Evolutionary conservation across 495 filamentous ascomycete species (phyloP), one percentile per base, ranked within the genome.

Genomic region (Xylaria longipes): DNA sequence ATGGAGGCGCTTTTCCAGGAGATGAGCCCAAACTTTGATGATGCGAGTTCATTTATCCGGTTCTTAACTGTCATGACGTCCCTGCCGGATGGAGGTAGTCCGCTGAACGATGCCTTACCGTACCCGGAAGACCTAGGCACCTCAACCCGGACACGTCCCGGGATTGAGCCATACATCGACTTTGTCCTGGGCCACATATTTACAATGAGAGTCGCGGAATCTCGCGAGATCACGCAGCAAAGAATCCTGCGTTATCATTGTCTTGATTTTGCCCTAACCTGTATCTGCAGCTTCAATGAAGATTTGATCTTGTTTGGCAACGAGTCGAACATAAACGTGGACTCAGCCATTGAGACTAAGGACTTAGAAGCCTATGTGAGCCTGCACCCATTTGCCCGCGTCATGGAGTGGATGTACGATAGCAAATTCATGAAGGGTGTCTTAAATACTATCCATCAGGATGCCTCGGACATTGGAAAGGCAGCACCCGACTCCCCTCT

Each of bases 381-480:
- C 7, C 86, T 97, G 31, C 96, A 99, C 81, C 94, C 96, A 11
- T 98, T 97, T 74, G 89, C 92, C 25, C 89, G 96, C 46, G 92
- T 94, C 29, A 96, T 97, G 89, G 97, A 98, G 79, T 98, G 97
- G 93, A 86, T 98, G 79, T 97, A 97, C 78, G 97, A 97, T 74
- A 93, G 96, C 73, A 93, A 93, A 72, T 93, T 97, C 31, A 87
- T 97, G 67, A 86, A 86, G 72, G 89, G 90, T 27, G 80, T 99
- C 17, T 94, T 97, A 77, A 85, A 89, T 63, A 89, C 90, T 15
- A 89, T 94, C 46, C 89, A 93, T 66, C 89, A 95, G 76, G 87
- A 96, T 75, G 78, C 91, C 25, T 80, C 82, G 12, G 89, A 91
- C 63, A 84, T 98, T 54, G 84, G 89, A 60, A 87, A 85, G 60